Base-by-base conservation (phyloP, 2,329 filamentous ascomycete genomes). In the Immersiporthe knoxdaviesiana region DNA sequence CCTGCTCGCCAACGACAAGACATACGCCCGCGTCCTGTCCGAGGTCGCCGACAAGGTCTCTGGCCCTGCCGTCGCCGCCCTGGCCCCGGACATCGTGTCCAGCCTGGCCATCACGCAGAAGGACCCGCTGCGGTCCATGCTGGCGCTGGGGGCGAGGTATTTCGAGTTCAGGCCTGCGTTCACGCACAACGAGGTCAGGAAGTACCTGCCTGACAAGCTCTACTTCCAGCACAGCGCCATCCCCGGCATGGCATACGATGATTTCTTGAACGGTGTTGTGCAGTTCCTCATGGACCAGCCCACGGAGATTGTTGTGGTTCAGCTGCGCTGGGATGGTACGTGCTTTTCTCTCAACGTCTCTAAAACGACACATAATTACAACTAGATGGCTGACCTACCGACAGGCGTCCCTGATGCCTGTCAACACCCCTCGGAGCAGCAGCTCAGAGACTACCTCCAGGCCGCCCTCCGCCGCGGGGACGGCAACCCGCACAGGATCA, bases 161-260 rank as follows among this genome's bases (percentile, higher is more conserved):
- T 86, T 86, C 66, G 84, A 85, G 74, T 85, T 85, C 72, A 77
- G 84, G 7, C 84, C 84, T 0, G 84, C 84, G 0, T 81, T 82
- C 68, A 80, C 83, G 65, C 82, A 84, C 73, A 75, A 76, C 1
- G 77, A 77, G 68, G 75, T 86, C 68, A 77, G 80, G 54, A 72
- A 74, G 41, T 76, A 76, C n/a, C 76, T 82, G 7, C 81, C 82
- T 1, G 82, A 85, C 71, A 78, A 78, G 18, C 77, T 81, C 67
- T 86, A 84, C 70, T 86, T 86, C 75, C 81, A 83, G 72, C 84
- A 85, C 74, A 80, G 80, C 68, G 82, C 80, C 7, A 84, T 86
- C 32, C 84, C 84, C 0, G 84, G 84, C 2, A 83, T 85, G 81
- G 76, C 78, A 2, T 86, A 84, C 70, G 76, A 77, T 7, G 72